These are phyloP conservation scores for Thermomyces lanuginosus DNA, from an alignment of 2,329 filamentous ascomycete species.

Conservation along the genomic window DNA sequence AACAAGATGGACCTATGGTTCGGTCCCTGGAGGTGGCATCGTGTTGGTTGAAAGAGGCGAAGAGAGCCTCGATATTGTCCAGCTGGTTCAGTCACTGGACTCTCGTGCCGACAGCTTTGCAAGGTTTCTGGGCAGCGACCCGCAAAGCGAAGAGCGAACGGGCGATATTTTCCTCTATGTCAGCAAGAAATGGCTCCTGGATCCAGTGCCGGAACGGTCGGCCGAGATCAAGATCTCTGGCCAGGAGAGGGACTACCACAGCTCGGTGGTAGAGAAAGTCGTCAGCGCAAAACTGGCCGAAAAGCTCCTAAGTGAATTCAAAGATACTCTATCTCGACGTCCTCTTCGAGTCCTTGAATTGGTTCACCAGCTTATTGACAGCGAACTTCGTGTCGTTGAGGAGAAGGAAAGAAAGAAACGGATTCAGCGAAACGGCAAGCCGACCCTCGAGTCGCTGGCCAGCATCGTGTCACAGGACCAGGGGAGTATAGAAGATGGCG, in stretches of 20 bases:
- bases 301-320: conserved; percentile 26
- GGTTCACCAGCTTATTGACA: conserved; percentile 25
- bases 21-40: conserved; percentile 11
- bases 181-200: conserved; percentile 26
- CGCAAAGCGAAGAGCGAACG: conserved; percentile 23
- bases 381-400: conserved; percentile 14
- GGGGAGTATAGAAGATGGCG: conserved; percentile 4
- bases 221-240: no score
- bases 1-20: conserved; percentile 20
- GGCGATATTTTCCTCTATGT: conserved; percentile 28
- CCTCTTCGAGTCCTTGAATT: conserved; percentile 26
- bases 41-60: conserved; percentile 13
- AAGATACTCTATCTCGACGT: conserved; percentile 25
- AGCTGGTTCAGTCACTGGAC: conserved; percentile 20
- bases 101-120: conserved; percentile 22
- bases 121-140: conserved; percentile 21
- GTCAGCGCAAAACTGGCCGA: conserved; percentile 27
- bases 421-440: conserved; percentile 8
- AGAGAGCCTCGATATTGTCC: conserved; percentile 14
- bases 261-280: conserved; percentile 19
- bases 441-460: conserved; percentile 21
- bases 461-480: conserved; percentile 16
- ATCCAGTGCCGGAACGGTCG: no score
- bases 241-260: conserved; percentile 7
- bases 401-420: conserved; percentile 3